Evolutionary conservation across 202 grass and related monocot genomes (phyloP).

Genomic region (Bolboschoenoplectus hybrid): DNA sequence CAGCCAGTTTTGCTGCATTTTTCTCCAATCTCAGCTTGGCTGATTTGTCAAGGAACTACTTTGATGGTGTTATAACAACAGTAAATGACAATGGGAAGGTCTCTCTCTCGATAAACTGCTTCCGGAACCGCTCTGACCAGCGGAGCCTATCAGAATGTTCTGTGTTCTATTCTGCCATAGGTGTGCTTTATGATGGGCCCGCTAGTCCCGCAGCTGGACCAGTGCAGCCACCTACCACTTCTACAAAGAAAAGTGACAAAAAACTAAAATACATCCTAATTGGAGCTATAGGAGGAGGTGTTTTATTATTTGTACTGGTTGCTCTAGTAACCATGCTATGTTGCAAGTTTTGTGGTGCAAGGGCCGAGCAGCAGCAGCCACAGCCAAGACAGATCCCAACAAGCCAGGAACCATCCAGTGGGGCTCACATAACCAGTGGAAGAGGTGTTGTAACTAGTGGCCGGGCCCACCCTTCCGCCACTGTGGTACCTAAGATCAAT

Average conservation of each 20-base stretch:
- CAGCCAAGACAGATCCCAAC: conserved; percentile 1
- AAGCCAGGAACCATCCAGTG: neutral
- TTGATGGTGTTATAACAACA: conserved; percentile 51
- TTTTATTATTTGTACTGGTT: conserved; percentile 48
- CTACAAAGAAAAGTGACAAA: conserved; percentile 49
- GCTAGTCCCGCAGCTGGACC: conserved; percentile 32
- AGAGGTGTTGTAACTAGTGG: conserved; percentile 38
- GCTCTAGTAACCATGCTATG: conserved; percentile 47
- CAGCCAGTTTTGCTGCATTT: conserved; percentile 51
- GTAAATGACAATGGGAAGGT: conserved; percentile 38
- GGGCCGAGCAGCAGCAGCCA: conserved; percentile 28
- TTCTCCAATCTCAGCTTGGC: conserved; percentile 43
- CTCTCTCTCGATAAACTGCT: conserved; percentile 63
- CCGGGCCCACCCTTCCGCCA: conserved; percentile 47
- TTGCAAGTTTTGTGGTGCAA: conserved; percentile 46
- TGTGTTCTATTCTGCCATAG: conserved; percentile 56
- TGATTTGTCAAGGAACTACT: conserved; percentile 84
- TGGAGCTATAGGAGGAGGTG: conserved; percentile 59
- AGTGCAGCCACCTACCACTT: conserved; percentile 8
- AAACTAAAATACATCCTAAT: conserved; percentile 90
- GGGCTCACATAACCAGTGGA: conserved; percentile 23
- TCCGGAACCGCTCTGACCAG: conserved; percentile 54
- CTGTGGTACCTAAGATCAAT: conserved; percentile 41
- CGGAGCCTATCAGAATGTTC: conserved; percentile 56
- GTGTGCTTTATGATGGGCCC: conserved; percentile 49